Conservation (phyloP, 2,329 filamentous ascomycete species). For the Fusarium napiforme region DNA sequence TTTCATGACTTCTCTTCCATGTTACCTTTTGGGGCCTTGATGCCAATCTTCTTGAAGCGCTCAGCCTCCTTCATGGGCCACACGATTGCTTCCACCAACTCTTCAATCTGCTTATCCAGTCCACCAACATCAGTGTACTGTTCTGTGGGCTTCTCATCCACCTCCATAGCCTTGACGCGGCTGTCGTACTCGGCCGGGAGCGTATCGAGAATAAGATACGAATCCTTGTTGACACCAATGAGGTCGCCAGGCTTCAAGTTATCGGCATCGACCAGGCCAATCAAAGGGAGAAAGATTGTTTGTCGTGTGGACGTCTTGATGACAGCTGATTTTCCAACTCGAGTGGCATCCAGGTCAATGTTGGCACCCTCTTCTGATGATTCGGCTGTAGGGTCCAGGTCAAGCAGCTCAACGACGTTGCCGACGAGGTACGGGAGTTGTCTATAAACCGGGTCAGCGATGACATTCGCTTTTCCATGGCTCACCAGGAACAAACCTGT, state of each 20-base stretch:
- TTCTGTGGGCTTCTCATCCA: conserved; percentile 99
- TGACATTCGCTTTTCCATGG: background rate
- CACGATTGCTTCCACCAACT: conserved; percentile 96
- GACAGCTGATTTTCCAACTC: conserved; percentile 97
- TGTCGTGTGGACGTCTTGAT: conserved; percentile 99
- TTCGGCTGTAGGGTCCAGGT: conserved; percentile 95
- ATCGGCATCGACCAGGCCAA: conserved; percentile 95
- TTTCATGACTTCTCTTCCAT: conserved; percentile 61
- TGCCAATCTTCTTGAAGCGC: conserved; percentile 99
- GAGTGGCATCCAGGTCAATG: conserved; percentile 95
- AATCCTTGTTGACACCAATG: conserved; percentile 99
- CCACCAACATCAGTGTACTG: conserved; percentile 99
- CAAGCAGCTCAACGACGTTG: conserved; percentile 96
- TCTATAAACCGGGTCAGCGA: conserved; percentile 57
- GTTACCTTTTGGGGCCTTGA: conserved; percentile 96
- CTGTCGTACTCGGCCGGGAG: conserved; percentile 98
- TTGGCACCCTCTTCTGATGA: conserved; percentile 98
- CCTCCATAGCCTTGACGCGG: conserved; percentile 99
- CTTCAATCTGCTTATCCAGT: conserved; percentile 98
- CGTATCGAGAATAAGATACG: conserved; percentile 95
- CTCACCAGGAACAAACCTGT: conserved; percentile 71
- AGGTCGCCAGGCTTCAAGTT: conserved; percentile 95
- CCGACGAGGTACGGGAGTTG: conserved; percentile 98
- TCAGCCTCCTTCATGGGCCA: conserved; percentile 99
- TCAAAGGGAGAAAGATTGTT: conserved; percentile 97